phyloP scores from a whole-genome alignment of 2,329 filamentous ascomycete genomes.

The Exutisphaerella laricina region DNA sequence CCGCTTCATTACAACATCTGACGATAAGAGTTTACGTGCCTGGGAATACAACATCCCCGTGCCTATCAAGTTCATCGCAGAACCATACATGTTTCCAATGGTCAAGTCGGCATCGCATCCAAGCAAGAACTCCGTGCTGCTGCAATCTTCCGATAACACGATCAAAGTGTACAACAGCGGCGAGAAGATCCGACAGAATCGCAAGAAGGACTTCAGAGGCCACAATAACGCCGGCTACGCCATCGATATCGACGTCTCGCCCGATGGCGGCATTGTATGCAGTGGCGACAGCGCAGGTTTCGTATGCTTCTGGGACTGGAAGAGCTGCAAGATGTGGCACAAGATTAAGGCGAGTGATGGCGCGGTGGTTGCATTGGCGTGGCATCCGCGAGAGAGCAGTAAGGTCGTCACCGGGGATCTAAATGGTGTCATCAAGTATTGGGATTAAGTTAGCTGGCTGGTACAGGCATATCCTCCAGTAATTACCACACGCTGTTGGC shows the following conservation, averaged over 20 bases:
- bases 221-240: slow-evolving; percentile 95
- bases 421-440: slow-evolving; percentile 84
- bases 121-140: slow-evolving; percentile 86
- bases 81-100: slow-evolving; percentile 97
- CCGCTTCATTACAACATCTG: slow-evolving; percentile 94
- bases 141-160: slow-evolving; percentile 91
- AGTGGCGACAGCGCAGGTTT: slow-evolving; percentile 83
- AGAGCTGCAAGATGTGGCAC: slow-evolving; percentile 98
- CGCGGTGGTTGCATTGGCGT: slow-evolving; percentile 79
- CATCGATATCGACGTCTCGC: slow-evolving; percentile 80
- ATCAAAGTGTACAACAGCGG: slow-evolving; percentile 92
- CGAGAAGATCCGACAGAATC: slow-evolving; percentile 94
- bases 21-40: slow-evolving; percentile 90
- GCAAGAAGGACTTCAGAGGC: slow-evolving; percentile 92
- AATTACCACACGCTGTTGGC: too few relatives aligned
- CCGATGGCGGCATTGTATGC: slow-evolving; percentile 86
- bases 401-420: slow-evolving; percentile 88
- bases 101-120: slow-evolving; percentile 80
- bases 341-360: slow-evolving; percentile 83
- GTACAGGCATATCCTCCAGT: neutral
- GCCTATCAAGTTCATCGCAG: slow-evolving; percentile 96
- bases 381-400: slow-evolving; percentile 96
- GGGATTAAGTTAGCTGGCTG: slow-evolving; percentile 60
- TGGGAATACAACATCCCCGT: slow-evolving; percentile 99
- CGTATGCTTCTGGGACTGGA: slow-evolving; percentile 98